Conservation (phyloP, 2,329 filamentous ascomycete genomes). For the Phoma sp. region DNA sequence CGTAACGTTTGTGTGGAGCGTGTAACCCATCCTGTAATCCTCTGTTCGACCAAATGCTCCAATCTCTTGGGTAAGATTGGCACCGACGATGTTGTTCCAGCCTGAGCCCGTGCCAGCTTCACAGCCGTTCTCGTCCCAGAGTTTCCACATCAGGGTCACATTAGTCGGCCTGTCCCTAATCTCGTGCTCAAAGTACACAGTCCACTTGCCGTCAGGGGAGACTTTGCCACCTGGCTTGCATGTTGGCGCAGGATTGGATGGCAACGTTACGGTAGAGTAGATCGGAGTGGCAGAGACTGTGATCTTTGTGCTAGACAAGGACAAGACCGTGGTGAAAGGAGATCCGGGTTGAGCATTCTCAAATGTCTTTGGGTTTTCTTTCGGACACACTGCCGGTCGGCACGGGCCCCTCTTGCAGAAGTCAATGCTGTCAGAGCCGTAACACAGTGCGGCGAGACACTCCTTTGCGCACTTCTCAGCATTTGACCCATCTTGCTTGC, state of each 20-base stretch:
- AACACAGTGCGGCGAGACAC: conserved; percentile 5
- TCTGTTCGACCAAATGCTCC: neutral
- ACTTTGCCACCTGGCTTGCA: neutral
- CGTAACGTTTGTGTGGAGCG: neutral
- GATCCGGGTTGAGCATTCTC: neutral
- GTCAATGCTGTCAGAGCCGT: neutral
- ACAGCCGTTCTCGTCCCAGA: conserved; percentile 19
- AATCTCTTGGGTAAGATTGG: neutral
- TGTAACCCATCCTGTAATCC: neutral
- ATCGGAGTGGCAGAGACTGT: neutral
- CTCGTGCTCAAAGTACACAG: conserved; percentile 5
- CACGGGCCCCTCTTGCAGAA: conserved; percentile 10
- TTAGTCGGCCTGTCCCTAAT: neutral
- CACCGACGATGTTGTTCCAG: neutral
- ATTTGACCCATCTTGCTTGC: conserved; percentile 8
- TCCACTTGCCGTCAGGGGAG: conserved; percentile 7
- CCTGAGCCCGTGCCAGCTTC: conserved; percentile 2
- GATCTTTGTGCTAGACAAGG: neutral
- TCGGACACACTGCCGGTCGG: conserved; percentile 4
- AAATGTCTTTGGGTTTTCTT: neutral
- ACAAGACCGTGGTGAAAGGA: conserved; percentile 3
- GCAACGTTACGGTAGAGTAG: neutral
- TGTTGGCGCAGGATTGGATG: neutral
- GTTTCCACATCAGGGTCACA: conserved; percentile 4
- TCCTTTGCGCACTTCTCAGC: neutral